Evolutionary conservation across 164 flowering plant genomes (phyloP).

Genomic region (Stephania cephalantha): DNA sequence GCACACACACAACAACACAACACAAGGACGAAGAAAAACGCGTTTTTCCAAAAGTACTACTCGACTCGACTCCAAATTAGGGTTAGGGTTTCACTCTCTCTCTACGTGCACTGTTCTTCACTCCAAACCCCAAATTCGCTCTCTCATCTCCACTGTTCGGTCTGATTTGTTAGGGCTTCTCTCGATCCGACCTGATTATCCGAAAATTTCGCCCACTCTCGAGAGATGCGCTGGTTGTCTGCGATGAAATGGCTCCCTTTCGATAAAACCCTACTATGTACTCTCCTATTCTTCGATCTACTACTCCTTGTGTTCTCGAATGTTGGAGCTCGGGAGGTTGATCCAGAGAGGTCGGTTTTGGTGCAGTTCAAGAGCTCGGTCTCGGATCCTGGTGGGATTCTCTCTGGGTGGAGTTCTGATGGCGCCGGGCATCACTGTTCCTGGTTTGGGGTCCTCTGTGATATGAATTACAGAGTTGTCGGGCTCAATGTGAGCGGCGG

Average conservation of each 20-base stretch:
- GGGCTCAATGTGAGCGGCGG: constrained; percentile 35
- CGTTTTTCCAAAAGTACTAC: neutral
- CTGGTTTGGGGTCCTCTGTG: constrained; percentile 71
- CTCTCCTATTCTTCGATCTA: constrained; percentile 5
- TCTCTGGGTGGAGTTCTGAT: constrained; percentile 40
- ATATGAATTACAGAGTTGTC: constrained; percentile 37
- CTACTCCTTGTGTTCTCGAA: constrained; percentile 6
- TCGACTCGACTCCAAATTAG: neutral
- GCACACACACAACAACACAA: neutral
- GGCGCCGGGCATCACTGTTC: constrained; percentile 39
- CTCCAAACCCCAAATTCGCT: constrained; percentile 3
- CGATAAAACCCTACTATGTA: constrained; percentile 18
- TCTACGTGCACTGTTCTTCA: neutral
- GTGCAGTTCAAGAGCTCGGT: constrained; percentile 48
- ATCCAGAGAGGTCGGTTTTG: constrained; percentile 33
- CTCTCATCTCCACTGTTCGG: neutral
- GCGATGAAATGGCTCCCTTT: constrained; percentile 21
- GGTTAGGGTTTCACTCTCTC: constrained; percentile 18
- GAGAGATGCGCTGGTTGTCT: constrained; percentile 11
- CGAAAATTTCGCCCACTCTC: neutral
- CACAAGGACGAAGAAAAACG: constrained; percentile 1
- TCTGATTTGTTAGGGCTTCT: constrained; percentile 4
- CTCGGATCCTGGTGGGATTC: constrained; percentile 48
- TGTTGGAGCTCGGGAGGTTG: neutral
- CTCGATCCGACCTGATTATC: neutral